phyloP scores from a whole-genome alignment of 225 moss, liverwort and hornwort genomes.

The Climacium dendroides region DNA sequence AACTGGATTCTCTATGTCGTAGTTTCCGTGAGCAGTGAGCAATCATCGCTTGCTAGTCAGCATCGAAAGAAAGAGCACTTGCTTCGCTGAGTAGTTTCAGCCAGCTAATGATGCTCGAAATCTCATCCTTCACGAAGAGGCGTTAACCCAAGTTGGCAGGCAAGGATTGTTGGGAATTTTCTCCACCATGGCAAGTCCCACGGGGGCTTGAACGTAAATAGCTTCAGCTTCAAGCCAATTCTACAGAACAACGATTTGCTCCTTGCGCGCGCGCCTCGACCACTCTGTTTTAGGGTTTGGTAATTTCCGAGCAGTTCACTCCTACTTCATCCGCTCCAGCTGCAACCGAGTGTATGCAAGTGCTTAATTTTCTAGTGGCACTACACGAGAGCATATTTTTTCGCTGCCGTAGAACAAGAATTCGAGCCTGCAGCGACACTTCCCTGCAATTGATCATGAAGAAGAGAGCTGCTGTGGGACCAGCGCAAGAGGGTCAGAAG shows the following conservation, averaged over 20 bases:
- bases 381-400: neutral
- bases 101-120: neutral
- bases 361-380: neutral
- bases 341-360: neutral
- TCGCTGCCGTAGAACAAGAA: neutral
- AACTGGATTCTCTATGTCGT: neutral
- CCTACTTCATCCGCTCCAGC: neutral
- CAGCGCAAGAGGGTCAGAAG: constrained; percentile 4
- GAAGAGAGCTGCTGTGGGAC: constrained; percentile 20
- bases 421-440: neutral
- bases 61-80: neutral
- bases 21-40: neutral
- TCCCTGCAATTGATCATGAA: constrained; percentile 3
- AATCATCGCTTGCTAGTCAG: neutral
- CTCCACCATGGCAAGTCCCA: neutral
- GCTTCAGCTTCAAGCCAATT: neutral
- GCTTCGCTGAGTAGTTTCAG: neutral
- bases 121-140: neutral
- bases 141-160: neutral
- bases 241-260: neutral
- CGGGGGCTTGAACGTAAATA: neutral
- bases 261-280: neutral
- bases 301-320: neutral
- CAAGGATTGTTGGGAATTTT: neutral
- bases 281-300: neutral